Base-by-base conservation (phyloP, 140 eudicot genomes). In the Oenanthe javanica region DNA sequence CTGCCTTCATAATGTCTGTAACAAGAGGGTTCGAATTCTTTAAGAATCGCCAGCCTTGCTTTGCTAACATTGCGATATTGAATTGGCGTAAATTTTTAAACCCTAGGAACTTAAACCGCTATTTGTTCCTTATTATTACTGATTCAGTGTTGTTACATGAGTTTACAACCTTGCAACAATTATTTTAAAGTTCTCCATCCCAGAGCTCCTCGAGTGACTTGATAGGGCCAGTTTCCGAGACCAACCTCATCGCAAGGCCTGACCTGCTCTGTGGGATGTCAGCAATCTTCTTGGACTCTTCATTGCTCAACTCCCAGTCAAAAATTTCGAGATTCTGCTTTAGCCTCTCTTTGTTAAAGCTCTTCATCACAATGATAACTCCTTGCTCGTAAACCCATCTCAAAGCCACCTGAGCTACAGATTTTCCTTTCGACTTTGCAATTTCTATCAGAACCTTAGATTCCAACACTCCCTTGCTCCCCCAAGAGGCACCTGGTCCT, bases 331-430 rank as follows among this genome's bases (percentile, higher is more conserved):
- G 66, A 57, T 57, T 57, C 27, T 57, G 66, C 66, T 57, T 21
- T 6, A 57, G 66, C 21, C 66, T 57, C 12, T 21, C 66, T 57
- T 21, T 57, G 66, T 57, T 57, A 10, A 57, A 57, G 66, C 66
- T 57, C 66, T 57, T 57, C 66, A 57, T 57, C 66, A 57, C 66
- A 57, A 57, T 57, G 11, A 57, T 23, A 57, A 57, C 66, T 6
- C n/a, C 66, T 57, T 57, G 66, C 66, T 57, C 66, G 21, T 57
- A 57, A 57, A 57, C 66, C 66, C 66, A 57, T 21, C 66, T 57
- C 12, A 57, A 57, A 57, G 66, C 66, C 66, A 57, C 66, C 66
- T 57, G 66, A 19, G 66, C 66, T 1, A 57, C 66, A 57, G 66
- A 57, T 57, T 57, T 57, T 19, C 31, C 66, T 57, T 57, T 57